Percentiles rank a stretch among this genome's conserved stretches.
These are phyloP conservation scores for Agaricus blazei DNA, from an alignment of 768 basidiomycete genomes.

Conservation along the genomic window DNA sequence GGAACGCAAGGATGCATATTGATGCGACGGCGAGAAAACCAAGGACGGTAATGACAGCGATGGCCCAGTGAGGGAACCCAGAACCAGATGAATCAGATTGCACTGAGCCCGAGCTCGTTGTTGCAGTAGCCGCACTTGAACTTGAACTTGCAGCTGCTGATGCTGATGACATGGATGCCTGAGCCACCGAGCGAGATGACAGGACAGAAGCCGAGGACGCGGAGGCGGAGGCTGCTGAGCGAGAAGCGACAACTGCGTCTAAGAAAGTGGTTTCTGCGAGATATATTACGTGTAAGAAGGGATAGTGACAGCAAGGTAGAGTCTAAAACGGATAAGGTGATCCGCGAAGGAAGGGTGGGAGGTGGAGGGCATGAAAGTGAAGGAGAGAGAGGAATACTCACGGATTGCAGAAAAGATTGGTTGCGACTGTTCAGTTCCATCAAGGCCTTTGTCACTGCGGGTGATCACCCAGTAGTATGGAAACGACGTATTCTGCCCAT, in stretches of 20 bases:
- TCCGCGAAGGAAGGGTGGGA: conserved; percentile 8
- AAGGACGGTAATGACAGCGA: conserved; percentile 83
- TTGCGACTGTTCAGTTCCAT: conserved; percentile 58
- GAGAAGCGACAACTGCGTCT: conserved; percentile 58
- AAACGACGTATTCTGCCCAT: conserved; percentile 50
- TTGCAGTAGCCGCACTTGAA: conserved; percentile 14
- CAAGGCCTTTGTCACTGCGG: conserved; percentile 47
- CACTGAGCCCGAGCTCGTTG: conserved; percentile 32
- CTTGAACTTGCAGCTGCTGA: conserved; percentile 30
- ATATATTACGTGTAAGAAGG: conserved; percentile 10
- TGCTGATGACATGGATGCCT: conserved; percentile 25
- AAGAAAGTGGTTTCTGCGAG: conserved; percentile 68
- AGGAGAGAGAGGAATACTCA: conserved; percentile 36
- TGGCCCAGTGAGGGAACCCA: conserved; percentile 83
- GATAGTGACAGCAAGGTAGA: conserved; percentile 5
- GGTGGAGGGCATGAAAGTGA: not conserved
- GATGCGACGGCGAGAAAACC: conserved; percentile 80
- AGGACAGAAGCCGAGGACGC: conserved; percentile 24
- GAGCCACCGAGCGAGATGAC: not conserved
- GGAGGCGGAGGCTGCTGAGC: conserved; percentile 39
- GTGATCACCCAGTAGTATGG: conserved; percentile 79
- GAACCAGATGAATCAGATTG: conserved; percentile 34
- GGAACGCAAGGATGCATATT: conserved; percentile 60
- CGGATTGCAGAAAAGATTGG: conserved; percentile 77
- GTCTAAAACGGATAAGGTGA: conserved; percentile 4